Evolutionary conservation across 2,329 filamentous ascomycete genomes (phyloP), one percentile per base, ranked within the genome.

Genomic region (Cadophora sp.): DNA sequence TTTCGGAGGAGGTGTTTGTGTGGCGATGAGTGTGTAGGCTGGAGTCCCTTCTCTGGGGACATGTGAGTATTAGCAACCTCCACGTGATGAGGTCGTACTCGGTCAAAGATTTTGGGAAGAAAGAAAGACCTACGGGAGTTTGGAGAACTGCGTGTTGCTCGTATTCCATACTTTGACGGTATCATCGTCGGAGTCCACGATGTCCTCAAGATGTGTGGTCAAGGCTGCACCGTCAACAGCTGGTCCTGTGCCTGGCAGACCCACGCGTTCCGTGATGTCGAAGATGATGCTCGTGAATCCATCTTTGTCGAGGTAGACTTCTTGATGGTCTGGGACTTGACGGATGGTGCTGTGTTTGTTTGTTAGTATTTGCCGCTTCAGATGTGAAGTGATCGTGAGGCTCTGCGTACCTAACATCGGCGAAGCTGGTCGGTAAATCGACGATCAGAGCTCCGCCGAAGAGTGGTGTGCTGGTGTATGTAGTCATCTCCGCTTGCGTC

Each of bases 271-370:
- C 65, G 92, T 91, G 76, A 98, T 93, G 76, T 98, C 95, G 79
- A 97, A 87, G 74, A 97, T 94, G 78, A 97, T 89, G 80, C 88
- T 94, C 3, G 92, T 93, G 79, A 94, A 94, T 61, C 93, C 94
- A 71, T 91, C 86, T 72, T 87, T 86, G 78, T 97, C 93, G 76
- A 97, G 90, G 82, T 90, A 97, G 74, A 97, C 91, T 83, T 97
- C 95, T 82, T 98, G 94, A 79, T 97, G 92, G 78, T 95, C 91
- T 62, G 92, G 92, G 5, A 94, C 89, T 80, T 93, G 87, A 71
- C 92, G 89, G 73, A 94, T 85, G 65, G 86, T 86, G 81, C 91
- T 93, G 70, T n/a, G 14, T 24, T 31, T 51, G 50, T 73, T 73
- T 72, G 71, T 75, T 67, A 55, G 59, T 67, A 62, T 64, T 66